Evolutionary conservation across 1,139 yeast species (phyloP).

Genomic region (Schizosaccharomyces versatilis): DNA sequence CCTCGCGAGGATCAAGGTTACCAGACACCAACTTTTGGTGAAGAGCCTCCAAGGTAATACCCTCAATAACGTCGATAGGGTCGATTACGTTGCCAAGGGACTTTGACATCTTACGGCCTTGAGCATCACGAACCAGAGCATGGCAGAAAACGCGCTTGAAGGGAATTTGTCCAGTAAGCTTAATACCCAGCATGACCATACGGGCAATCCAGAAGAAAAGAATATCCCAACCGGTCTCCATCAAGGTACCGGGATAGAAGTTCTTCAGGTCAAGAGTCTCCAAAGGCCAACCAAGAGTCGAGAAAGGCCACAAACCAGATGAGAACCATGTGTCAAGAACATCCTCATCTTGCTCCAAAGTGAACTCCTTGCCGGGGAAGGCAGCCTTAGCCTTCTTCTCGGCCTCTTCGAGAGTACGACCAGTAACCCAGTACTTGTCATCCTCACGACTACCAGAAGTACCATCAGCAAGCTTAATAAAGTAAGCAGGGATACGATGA

Average conservation of each 20-base stretch:
- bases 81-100: slow-evolving; percentile 91
- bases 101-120: slow-evolving; percentile 97
- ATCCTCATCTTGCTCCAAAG: slow-evolving; percentile 87
- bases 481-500: slow-evolving; percentile 93
- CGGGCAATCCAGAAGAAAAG: slow-evolving; percentile 96
- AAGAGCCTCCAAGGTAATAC: slow-evolving; percentile 58
- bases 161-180: slow-evolving; percentile 77
- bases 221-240: slow-evolving; percentile 98
- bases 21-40: slow-evolving; percentile 61
- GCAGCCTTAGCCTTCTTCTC: slow-evolving; percentile 50
- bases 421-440: slow-evolving; percentile 77
- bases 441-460: slow-evolving; percentile 20
- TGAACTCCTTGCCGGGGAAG: slow-evolving; percentile 48
- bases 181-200: slow-evolving; percentile 79
- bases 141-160: slow-evolving; percentile 95
- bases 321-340: slow-evolving; percentile 98
- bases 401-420: slow-evolving; percentile 65
- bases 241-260: slow-evolving; percentile 76
- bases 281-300: slow-evolving; percentile 91
- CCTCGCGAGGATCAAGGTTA: slow-evolving; percentile 75
- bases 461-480: slow-evolving; percentile 51
- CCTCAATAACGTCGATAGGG: slow-evolving; percentile 80
- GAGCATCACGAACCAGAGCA: slow-evolving; percentile 94
- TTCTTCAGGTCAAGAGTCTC: slow-evolving; percentile 45
- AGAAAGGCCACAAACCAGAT: slow-evolving; percentile 93